Conservation (phyloP, 164 flowering plant species). For the Liquidambar formosana region DNA sequence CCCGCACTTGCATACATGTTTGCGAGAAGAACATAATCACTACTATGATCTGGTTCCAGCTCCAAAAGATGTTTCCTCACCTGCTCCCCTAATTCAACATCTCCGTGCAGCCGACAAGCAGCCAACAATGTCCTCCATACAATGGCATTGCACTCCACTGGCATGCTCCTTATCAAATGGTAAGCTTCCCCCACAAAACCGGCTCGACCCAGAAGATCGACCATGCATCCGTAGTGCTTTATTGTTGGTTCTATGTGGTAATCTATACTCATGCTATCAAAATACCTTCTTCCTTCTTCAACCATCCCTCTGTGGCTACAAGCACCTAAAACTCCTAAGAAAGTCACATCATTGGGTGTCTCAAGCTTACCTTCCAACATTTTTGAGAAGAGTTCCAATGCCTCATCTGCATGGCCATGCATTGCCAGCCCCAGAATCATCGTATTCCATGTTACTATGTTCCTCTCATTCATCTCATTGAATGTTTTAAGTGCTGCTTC, state of each 20-base stretch:
- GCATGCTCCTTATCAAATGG: slow-evolving; percentile 47
- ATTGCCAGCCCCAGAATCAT: slow-evolving; percentile 55
- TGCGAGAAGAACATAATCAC: slow-evolving; percentile 62
- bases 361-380: slow-evolving; percentile 34
- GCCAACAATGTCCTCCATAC: slow-evolving; percentile 63
- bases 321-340: slow-evolving; percentile 59
- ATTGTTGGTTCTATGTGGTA: slow-evolving; percentile 46
- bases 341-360: slow-evolving; percentile 55
- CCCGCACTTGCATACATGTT: slow-evolving; percentile 51
- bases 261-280: slow-evolving; percentile 41
- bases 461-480: slow-evolving; percentile 31
- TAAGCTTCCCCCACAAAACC: slow-evolving; percentile 55
- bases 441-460: slow-evolving; percentile 50
- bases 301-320: slow-evolving; percentile 63
- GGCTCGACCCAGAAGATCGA: slow-evolving; percentile 58
- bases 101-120: slow-evolving; percentile 51
- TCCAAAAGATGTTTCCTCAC: slow-evolving; percentile 45
- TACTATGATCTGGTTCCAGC: slow-evolving; percentile 61
- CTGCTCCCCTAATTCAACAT: slow-evolving; percentile 48
- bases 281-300: slow-evolving; percentile 44
- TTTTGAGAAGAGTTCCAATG: slow-evolving; percentile 41
- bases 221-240: slow-evolving; percentile 74
- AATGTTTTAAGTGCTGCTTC: slow-evolving; percentile 39
- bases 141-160: slow-evolving; percentile 50
- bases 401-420: slow-evolving; percentile 55